These are phyloP conservation scores for Inga laurina DNA, from an alignment of 306 rosid species.

Conservation along the genomic window DNA sequence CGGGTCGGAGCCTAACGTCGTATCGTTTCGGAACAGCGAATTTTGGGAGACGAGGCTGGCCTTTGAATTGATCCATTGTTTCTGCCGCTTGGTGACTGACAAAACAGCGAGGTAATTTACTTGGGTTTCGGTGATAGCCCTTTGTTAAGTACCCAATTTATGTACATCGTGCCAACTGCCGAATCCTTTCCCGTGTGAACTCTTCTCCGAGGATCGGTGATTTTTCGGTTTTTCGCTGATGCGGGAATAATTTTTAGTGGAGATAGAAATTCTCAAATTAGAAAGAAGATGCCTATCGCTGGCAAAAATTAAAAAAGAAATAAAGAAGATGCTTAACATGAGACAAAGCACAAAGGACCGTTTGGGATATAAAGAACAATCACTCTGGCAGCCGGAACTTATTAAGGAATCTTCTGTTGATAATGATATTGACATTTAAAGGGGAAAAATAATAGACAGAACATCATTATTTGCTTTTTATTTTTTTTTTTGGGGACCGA, in stretches of 20 bases:
- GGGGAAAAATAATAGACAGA: background rate
- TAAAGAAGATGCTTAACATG: background rate
- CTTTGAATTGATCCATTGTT: constrained; percentile 81
- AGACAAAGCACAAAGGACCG: background rate
- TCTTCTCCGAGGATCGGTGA: background rate
- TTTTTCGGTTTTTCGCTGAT: background rate
- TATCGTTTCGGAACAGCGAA: constrained; percentile 87
- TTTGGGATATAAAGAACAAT: background rate
- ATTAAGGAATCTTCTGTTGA: background rate
- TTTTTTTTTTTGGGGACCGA: no score
- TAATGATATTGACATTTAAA: background rate
- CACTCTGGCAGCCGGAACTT: background rate
- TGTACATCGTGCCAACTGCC: background rate
- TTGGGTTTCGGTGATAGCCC: background rate
- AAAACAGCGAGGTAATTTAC: background rate
- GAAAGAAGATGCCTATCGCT: background rate
- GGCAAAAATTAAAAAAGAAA: no score
- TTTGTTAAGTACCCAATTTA: background rate
- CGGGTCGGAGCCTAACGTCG: constrained; percentile 67
- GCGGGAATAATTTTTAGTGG: background rate
- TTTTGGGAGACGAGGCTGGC: constrained; percentile 85
- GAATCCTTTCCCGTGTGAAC: background rate
- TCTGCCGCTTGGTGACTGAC: background rate
- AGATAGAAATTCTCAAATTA: background rate
- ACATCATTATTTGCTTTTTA: no score